These are phyloP conservation scores for Fusarium udum DNA, from an alignment of 2,329 filamentous ascomycete species.

Conservation along the genomic window DNA sequence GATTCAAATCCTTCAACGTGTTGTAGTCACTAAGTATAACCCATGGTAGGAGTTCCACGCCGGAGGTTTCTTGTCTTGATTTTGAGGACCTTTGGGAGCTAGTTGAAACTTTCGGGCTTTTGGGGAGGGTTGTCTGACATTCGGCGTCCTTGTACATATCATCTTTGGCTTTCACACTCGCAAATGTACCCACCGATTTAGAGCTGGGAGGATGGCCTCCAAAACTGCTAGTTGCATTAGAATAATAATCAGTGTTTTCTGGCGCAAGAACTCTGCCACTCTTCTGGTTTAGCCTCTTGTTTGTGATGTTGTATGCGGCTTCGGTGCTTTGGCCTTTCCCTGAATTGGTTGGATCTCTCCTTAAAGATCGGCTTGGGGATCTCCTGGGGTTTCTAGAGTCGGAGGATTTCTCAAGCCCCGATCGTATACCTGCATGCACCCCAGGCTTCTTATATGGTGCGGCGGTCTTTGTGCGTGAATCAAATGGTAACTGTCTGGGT, in stretches of 20 bases:
- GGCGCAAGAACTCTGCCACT: not conserved
- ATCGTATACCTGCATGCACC: not conserved
- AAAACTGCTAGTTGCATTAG: no score
- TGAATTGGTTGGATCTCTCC: not conserved
- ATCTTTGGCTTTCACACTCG: not conserved
- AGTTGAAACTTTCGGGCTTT: not conserved
- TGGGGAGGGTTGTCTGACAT: constrained; percentile 17
- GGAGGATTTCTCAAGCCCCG: not conserved
- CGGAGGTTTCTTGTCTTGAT: not conserved
- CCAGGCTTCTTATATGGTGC: not conserved
- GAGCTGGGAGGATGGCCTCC: not conserved
- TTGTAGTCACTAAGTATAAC: constrained; percentile 42
- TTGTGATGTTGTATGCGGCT: not conserved
- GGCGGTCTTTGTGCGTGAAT: not conserved
- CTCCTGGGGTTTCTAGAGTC: not conserved
- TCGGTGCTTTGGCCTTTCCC: not conserved
- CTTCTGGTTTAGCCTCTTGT: not conserved
- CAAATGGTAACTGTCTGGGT: constrained; percentile 46
- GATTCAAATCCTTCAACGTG: constrained; percentile 40
- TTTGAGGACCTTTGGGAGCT: not conserved
- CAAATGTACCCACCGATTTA: not conserved
- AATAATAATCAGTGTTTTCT: not conserved
- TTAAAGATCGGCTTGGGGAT: not conserved
- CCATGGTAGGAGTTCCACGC: not conserved
- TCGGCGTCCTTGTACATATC: constrained; percentile 13